phyloP scores from a whole-genome alignment of 164 flowering plant species.

The Nymphaea thermarum region DNA sequence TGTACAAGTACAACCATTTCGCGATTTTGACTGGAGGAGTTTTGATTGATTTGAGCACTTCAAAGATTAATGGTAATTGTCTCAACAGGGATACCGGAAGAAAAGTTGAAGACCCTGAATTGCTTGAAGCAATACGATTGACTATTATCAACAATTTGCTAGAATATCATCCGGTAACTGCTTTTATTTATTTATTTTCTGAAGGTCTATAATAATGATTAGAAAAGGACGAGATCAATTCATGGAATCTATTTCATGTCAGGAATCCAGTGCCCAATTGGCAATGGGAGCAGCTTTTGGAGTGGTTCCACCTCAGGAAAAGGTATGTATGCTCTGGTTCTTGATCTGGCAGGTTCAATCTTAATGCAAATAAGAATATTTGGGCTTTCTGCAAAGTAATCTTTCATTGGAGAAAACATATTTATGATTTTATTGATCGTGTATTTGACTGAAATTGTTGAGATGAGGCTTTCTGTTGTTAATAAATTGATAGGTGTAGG shows the following conservation, averaged over 20 bases:
- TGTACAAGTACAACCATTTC: no score
- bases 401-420: no score
- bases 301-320: constrained; percentile 44
- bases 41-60: neutral
- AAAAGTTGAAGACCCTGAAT: constrained; percentile 87
- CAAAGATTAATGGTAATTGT: neutral
- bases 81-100: constrained; percentile 69
- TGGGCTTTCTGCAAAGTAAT: no score
- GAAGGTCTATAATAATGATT: neutral
- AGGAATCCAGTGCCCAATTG: constrained; percentile 91
- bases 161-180: constrained; percentile 79
- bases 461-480: no score
- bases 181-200: constrained; percentile 1
- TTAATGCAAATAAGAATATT: no score
- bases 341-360: no score
- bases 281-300: constrained; percentile 94
- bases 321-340: constrained; percentile 19
- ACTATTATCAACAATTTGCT: constrained; percentile 88
- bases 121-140: constrained; percentile 93
- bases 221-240: constrained; percentile 1
- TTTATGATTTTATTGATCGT: no score
- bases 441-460: no score
- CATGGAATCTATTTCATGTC: constrained; percentile 10
- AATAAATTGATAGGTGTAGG: no score
- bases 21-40: neutral